Conservation (phyloP, 1,139 yeast genomes). For the Blastobotrys serpentis region DNA sequence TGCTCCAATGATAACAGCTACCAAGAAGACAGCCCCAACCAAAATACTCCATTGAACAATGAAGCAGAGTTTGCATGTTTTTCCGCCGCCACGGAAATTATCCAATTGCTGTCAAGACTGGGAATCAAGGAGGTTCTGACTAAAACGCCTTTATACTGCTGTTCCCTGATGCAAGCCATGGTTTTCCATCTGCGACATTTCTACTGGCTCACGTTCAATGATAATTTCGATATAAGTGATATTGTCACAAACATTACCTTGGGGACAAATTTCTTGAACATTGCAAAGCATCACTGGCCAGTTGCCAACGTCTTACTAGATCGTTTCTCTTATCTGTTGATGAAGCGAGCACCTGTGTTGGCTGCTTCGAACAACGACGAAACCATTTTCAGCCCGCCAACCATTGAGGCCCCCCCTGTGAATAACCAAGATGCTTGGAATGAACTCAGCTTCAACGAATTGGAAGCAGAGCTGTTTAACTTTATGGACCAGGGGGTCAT, state of each 20-base stretch:
- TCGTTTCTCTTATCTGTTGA: neutral
- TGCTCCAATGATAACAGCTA: neutral
- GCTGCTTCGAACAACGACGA: neutral
- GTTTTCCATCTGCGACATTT: conserved; percentile 6
- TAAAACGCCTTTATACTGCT: conserved; percentile 5
- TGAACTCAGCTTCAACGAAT: conserved; percentile 2
- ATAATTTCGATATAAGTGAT: neutral
- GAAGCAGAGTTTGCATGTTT: conserved; percentile 7
- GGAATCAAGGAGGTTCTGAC: neutral
- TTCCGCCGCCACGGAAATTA: neutral
- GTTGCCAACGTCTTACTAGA: conserved; percentile 1
- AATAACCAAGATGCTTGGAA: neutral
- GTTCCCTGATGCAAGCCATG: conserved; percentile 6
- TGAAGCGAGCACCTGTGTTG: conserved; percentile 3
- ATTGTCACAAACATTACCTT: conserved; percentile 1
- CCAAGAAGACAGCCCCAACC: neutral
- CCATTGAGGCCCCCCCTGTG: neutral
- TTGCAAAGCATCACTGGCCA: conserved; percentile 6
- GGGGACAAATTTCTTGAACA: conserved; percentile 1
- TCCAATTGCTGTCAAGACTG: neutral
- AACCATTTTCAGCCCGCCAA: neutral
- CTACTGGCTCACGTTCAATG: conserved; percentile 7
- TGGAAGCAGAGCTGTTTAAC: conserved; percentile 5
- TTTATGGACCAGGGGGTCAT: conserved; percentile 7
- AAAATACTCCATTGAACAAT: neutral